phyloP scores from a whole-genome alignment of 116 monocot species.

The Zostera marina region DNA sequence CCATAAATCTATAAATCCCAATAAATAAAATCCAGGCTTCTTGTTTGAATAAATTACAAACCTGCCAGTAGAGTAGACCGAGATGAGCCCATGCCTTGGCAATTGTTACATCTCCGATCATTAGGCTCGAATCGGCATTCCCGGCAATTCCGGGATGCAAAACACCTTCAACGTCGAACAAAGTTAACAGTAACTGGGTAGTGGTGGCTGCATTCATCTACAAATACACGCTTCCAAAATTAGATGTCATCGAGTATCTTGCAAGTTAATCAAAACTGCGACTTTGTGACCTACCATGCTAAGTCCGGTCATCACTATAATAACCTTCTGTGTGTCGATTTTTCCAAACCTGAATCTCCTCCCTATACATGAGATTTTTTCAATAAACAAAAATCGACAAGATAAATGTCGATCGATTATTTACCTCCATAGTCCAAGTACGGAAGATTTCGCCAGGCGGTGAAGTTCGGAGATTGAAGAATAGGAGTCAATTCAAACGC shows the following conservation, averaged over 20 bases:
- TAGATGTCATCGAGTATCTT: too few relatives aligned
- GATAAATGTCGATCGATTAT: too few relatives aligned
- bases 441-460: slow-evolving; percentile 6
- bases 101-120: slow-evolving; percentile 22
- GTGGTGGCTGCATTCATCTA: slow-evolving; percentile 44
- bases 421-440: slow-evolving; percentile 44
- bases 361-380: too few relatives aligned
- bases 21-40: too few relatives aligned
- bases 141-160: slow-evolving; percentile 22
- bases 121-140: slow-evolving; percentile 41
- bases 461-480: slow-evolving; percentile 24
- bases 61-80: slow-evolving; percentile 62
- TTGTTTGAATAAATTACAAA: slow-evolving; percentile 5
- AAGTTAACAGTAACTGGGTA: too few relatives aligned
- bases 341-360: slow-evolving; percentile 42
- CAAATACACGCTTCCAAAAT: too few relatives aligned
- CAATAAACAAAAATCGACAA: neutral
- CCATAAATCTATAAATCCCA: too few relatives aligned
- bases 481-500: slow-evolving; percentile 55
- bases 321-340: slow-evolving; percentile 25
- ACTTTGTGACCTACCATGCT: too few relatives aligned
- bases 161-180: too few relatives aligned
- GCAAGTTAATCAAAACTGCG: too few relatives aligned
- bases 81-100: slow-evolving; percentile 31
- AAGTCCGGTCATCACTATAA: slow-evolving; percentile 9